Conservation (phyloP, 768 basidiomycete genomes). For the Nidularia pulvinata region DNA sequence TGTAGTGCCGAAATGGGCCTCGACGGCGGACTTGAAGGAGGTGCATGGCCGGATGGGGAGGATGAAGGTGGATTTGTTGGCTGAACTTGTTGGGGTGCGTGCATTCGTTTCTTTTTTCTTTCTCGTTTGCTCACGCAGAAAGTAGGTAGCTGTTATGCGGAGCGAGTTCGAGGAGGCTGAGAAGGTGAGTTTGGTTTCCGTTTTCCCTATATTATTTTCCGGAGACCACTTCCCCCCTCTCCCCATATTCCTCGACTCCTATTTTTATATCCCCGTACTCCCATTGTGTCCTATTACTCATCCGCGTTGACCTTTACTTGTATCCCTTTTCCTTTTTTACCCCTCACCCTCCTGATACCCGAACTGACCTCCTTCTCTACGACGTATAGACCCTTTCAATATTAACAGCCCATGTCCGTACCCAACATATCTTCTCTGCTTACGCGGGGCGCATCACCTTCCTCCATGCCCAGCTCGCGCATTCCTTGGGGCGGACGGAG, state of each 20-base stretch:
- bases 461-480: conserved; percentile 73
- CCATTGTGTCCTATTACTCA: not conserved
- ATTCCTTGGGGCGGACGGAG: conserved; percentile 52
- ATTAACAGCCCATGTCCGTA: conserved; percentile 64
- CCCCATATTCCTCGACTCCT: not conserved
- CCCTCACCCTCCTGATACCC: not conserved
- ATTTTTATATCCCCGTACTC: not conserved
- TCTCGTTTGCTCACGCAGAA: not conserved
- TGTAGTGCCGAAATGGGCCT: conserved; percentile 58
- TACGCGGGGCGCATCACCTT: conserved; percentile 68
- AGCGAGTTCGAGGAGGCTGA: conserved; percentile 70
- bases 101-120: not conserved
- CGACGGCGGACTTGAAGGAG: conserved; percentile 21
- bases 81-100: conserved; percentile 66
- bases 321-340: no score
- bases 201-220: not conserved
- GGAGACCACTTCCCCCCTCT: not conserved
- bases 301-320: not conserved
- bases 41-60: conserved; percentile 50
- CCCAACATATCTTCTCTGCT: conserved; percentile 46
- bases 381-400: conserved; percentile 15
- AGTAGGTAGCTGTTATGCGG: conserved; percentile 63
- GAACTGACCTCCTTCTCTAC: not conserved
- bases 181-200: conserved; percentile 32
- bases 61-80: conserved; percentile 71